phyloP scores from a whole-genome alignment of 2,329 filamentous ascomycete species.

The Cercospora canescens region DNA sequence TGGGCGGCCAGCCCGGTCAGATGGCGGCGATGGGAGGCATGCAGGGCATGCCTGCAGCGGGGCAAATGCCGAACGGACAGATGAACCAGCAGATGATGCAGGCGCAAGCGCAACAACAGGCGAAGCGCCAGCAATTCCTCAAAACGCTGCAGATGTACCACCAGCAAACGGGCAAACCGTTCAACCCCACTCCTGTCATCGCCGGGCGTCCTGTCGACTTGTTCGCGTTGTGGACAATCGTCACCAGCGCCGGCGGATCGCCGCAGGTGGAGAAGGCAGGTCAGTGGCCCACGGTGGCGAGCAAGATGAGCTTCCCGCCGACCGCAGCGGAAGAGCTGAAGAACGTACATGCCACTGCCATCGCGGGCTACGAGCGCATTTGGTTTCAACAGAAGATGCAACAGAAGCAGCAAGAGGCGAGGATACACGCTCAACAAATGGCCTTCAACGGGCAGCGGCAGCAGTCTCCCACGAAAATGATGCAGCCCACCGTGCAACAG shows the following conservation, averaged over 20 bases:
- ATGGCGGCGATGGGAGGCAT: conserved; percentile 28
- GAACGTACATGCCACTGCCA: conserved; percentile 71
- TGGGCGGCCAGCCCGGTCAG: conserved; percentile 29
- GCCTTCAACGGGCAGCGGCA: conserved; percentile 36
- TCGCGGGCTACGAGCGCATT: conserved; percentile 74
- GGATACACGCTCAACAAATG: conserved; percentile 41
- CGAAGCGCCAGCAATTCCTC: conserved; percentile 47
- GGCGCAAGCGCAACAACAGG: conserved; percentile 24
- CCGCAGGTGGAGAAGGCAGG: conserved; percentile 69
- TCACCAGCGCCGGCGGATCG: conserved; percentile 76
- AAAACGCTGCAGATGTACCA: conserved; percentile 73
- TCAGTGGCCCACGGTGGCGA: conserved; percentile 71
- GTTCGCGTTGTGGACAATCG: conserved; percentile 73
- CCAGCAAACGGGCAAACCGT: conserved; percentile 62
- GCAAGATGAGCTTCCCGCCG: conserved; percentile 53
- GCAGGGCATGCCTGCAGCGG: conserved; percentile 17
- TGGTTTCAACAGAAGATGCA: conserved; percentile 57
- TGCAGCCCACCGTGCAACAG: conserved; percentile 29
- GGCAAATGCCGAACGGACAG: conserved; percentile 28
- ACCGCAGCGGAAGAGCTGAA: conserved; percentile 69
- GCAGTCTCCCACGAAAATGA: conserved; percentile 37
- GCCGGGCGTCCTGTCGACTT: conserved; percentile 74
- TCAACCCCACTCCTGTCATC: conserved; percentile 74
- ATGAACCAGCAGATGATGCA: conserved; percentile 20
- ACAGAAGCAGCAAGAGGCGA: conserved; percentile 37